Conservation (phyloP, 2,329 filamentous ascomycete species). For the Trichoderma brevicompactum region DNA sequence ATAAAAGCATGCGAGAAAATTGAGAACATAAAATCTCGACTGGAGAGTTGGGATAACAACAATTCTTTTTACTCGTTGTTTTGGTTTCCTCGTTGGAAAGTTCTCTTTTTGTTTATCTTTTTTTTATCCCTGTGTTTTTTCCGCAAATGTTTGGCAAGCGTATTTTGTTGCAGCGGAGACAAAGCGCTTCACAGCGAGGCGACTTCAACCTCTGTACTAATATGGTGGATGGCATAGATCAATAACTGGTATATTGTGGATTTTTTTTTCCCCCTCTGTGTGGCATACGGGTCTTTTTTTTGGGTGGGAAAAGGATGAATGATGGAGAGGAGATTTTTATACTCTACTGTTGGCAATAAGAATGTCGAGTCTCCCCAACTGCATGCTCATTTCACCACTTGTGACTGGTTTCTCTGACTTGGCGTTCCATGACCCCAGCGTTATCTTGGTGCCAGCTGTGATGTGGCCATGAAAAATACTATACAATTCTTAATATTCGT, state of each 20-base stretch:
- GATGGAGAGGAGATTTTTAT: constrained; percentile 6
- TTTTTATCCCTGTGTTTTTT: constrained; percentile 6
- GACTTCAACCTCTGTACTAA: constrained; percentile 40
- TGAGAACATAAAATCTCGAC: constrained; percentile 6
- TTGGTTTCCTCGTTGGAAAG: constrained; percentile 3
- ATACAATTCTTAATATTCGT: constrained; percentile 28
- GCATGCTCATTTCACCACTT: not conserved
- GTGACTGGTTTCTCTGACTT: not conserved
- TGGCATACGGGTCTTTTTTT: constrained; percentile 13
- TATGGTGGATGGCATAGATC: constrained; percentile 38
- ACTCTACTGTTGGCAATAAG: constrained; percentile 31
- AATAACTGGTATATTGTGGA: constrained; percentile 22
- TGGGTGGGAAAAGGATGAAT: constrained; percentile 14
- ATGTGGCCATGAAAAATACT: constrained; percentile 8
- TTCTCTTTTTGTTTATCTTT: constrained; percentile 1
- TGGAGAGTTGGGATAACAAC: not conserved
- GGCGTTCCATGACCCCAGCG: not conserved
- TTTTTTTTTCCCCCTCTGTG: constrained; percentile 9
- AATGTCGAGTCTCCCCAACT: constrained; percentile 33
- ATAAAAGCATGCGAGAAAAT: constrained; percentile 4
- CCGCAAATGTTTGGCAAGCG: constrained; percentile 32
- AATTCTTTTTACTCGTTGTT: not conserved
- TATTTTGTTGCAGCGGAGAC: constrained; percentile 32
- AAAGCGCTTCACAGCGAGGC: constrained; percentile 31
- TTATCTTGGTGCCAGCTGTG: no score